phyloP scores from a whole-genome alignment of 306 rosid species.

The Herpetospermum pedunculosum region DNA sequence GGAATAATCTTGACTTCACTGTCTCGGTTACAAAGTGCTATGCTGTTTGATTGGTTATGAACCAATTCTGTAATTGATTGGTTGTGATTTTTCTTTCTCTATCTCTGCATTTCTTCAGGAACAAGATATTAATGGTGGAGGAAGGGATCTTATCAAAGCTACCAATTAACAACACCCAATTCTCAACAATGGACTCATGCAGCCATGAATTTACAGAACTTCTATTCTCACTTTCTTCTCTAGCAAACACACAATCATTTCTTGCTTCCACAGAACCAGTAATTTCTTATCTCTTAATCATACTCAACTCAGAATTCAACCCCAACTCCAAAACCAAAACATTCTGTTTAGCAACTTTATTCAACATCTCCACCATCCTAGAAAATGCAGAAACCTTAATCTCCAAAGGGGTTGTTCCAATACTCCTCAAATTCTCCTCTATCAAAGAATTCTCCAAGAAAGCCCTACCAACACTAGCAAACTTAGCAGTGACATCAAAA shows the following conservation, averaged over 20 bases:
- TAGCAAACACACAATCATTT: conserved; percentile 50
- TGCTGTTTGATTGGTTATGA: background rate
- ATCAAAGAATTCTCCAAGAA: conserved; percentile 46
- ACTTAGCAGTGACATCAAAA: conserved; percentile 57
- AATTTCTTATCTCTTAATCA: conserved; percentile 30
- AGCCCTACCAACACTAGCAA: conserved; percentile 63
- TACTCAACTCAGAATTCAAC: conserved; percentile 25
- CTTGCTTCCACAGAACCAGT: conserved; percentile 35
- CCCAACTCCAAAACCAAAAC: conserved; percentile 32
- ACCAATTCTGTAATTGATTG: background rate
- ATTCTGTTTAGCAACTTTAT: conserved; percentile 45
- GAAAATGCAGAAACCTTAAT: conserved; percentile 49
- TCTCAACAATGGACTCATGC: conserved; percentile 35
- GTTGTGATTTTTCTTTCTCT: background rate
- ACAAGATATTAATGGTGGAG: conserved; percentile 67
- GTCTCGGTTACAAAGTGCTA: background rate
- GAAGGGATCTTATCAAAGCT: conserved; percentile 61
- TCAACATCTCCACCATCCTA: conserved; percentile 55
- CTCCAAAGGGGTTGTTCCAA: conserved; percentile 41
- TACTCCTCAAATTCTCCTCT: conserved; percentile 29
- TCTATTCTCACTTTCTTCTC: conserved; percentile 49
- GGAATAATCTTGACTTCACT: background rate
- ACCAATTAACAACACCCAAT: conserved; percentile 37
- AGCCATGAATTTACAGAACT: conserved; percentile 42
- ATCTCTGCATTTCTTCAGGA: conserved; percentile 28